phyloP scores from a whole-genome alignment of 768 basidiomycete genomes.

The Agrocybe praecox region DNA sequence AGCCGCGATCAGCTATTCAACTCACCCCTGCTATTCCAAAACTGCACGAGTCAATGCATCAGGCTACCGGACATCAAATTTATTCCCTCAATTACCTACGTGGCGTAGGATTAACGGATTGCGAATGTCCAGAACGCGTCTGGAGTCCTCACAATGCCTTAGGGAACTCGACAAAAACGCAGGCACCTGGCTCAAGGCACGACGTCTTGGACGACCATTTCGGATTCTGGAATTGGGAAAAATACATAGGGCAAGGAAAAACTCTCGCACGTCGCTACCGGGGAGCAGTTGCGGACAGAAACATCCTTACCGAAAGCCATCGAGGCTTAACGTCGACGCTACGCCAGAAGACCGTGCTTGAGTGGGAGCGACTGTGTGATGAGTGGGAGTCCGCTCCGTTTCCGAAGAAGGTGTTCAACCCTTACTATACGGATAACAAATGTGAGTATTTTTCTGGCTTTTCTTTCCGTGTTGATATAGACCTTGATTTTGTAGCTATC shows the following conservation, averaged over 20 bases:
- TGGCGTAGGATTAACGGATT: not conserved
- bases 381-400: slow-evolving; percentile 1
- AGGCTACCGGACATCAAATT: not conserved
- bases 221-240: not conserved
- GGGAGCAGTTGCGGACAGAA: not conserved
- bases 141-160: not conserved
- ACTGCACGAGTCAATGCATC: not conserved
- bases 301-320: not conserved
- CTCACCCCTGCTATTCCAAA: not conserved
- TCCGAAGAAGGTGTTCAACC: slow-evolving; percentile 2
- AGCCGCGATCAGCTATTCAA: not conserved
- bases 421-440: not conserved
- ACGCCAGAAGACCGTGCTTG: not conserved
- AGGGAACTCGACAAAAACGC: not conserved
- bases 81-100: not conserved
- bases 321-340: not conserved
- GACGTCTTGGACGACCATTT: slow-evolving; percentile 1
- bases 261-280: not conserved
- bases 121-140: slow-evolving; percentile 1
- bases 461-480: not conserved
- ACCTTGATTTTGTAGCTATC: not conserved
- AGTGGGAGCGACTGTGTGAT: slow-evolving; percentile 1
- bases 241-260: not conserved
- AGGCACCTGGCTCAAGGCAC: not conserved
- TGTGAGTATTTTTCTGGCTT: not conserved